A percentile compares a stretch with the other conserved stretches of the same genome.
Evolutionary conservation across 306 rosid species (phyloP).

Genomic region (Vigna reflexopilosa): DNA sequence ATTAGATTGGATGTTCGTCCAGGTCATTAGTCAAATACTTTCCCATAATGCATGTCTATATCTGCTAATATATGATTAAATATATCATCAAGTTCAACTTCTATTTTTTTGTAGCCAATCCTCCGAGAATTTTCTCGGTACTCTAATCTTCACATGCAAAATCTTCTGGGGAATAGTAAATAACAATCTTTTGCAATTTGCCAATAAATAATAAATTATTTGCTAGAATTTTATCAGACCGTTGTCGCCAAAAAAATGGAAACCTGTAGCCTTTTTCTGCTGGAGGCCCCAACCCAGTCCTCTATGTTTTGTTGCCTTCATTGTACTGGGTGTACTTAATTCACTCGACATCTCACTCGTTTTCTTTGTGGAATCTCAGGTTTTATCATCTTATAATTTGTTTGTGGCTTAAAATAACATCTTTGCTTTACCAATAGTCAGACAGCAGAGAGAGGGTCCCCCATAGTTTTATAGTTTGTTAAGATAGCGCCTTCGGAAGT

Average conservation of each 20-base stretch:
- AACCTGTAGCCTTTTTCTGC: background rate
- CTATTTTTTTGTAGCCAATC: background rate
- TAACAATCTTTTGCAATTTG: background rate
- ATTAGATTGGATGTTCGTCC: background rate
- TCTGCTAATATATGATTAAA: background rate
- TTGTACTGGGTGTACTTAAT: background rate
- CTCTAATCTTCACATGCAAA: background rate
- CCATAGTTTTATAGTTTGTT: slow-evolving; percentile 3
- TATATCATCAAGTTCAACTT: background rate
- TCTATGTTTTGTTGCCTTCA: slow-evolving; percentile 25
- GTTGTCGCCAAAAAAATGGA: background rate
- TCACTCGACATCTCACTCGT: slow-evolving; percentile 15
- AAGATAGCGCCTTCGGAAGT: background rate
- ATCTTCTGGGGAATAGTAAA: background rate
- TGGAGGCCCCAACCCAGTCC: slow-evolving; percentile 32
- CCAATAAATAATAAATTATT: background rate
- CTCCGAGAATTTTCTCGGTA: background rate
- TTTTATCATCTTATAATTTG: slow-evolving; percentile 12
- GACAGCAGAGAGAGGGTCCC: slow-evolving; percentile 26
- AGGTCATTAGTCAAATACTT: background rate
- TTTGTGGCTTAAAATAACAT: background rate
- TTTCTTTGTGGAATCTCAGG: background rate
- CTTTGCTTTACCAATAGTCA: slow-evolving; percentile 15
- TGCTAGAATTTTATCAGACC: background rate
- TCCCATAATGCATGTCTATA: background rate